These are phyloP conservation scores for Dipodascopsis uninucleata DNA, from an alignment of 805 yeast species.

Conservation along the genomic window DNA sequence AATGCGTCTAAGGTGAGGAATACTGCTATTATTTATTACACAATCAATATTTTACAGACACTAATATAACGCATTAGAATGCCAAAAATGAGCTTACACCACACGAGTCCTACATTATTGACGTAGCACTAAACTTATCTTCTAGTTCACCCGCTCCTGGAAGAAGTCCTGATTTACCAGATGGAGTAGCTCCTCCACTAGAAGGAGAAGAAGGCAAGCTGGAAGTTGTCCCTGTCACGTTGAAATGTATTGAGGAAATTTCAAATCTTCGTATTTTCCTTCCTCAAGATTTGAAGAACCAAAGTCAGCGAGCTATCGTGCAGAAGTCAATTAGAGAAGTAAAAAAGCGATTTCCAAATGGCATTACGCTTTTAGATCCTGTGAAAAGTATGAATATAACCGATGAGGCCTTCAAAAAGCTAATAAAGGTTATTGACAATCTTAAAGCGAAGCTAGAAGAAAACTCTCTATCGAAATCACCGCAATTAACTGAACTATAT, in stretches of 20 bases:
- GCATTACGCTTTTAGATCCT: conserved; percentile 89
- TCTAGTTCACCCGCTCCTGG: conserved; percentile 59
- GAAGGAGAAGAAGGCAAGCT: conserved; percentile 64
- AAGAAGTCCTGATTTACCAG: conserved; percentile 70
- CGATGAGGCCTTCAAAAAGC: conserved; percentile 67
- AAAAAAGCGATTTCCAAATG: conserved; percentile 79
- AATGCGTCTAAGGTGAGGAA: conserved; percentile 36
- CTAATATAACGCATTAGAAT: not conserved
- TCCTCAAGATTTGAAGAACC: conserved; percentile 62
- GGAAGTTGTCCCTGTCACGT: conserved; percentile 80
- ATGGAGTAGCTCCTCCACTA: conserved; percentile 83
- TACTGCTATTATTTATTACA: not conserved
- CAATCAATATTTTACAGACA: not conserved
- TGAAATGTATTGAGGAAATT: conserved; percentile 67
- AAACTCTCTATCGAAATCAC: conserved; percentile 54
- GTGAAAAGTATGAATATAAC: conserved; percentile 85
- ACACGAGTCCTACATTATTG: conserved; percentile 85
- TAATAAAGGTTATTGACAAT: conserved; percentile 57
- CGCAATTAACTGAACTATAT: conserved; percentile 60
- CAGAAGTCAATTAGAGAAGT: conserved; percentile 76
- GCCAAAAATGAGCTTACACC: conserved; percentile 44
- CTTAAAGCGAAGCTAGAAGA: conserved; percentile 68
- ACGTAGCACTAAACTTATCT: conserved; percentile 75
- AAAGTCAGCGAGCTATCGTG: conserved; percentile 48
- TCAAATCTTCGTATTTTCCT: conserved; percentile 77